Conservation (phyloP, 1,139 yeast genomes). For the Pichia sp. region DNA sequence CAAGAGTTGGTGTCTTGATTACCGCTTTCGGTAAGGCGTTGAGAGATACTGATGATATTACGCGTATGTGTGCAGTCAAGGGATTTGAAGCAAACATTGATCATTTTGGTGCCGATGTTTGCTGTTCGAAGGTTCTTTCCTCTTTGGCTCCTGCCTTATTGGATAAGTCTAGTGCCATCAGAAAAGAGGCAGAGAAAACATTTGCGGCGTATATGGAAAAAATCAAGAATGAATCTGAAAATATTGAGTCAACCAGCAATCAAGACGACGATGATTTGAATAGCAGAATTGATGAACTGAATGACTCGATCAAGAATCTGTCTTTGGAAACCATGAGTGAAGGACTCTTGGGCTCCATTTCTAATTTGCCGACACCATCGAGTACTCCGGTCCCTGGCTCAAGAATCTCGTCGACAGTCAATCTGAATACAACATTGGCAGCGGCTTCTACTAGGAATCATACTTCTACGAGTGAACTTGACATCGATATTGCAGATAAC, state of each 20-base stretch:
- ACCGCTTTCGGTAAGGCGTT: constrained; percentile 84
- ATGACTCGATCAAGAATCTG: constrained; percentile 17
- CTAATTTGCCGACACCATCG: constrained; percentile 6
- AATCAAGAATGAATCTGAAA: constrained; percentile 53
- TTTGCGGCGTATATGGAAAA: constrained; percentile 58
- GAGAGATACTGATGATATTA: constrained; percentile 70
- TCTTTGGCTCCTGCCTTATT: constrained; percentile 78
- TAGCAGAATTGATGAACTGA: constrained; percentile 18
- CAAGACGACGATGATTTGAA: constrained; percentile 33
- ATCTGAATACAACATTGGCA: not conserved
- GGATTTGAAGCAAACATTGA: constrained; percentile 64
- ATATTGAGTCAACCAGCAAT: constrained; percentile 35
- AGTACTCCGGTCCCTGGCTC: constrained; percentile 8
- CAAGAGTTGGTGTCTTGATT: constrained; percentile 65
- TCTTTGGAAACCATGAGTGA: constrained; percentile 19
- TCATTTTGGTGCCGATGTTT: constrained; percentile 64
- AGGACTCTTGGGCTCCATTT: constrained; percentile 7
- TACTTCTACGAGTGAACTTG: constrained; percentile 2
- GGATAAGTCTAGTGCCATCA: constrained; percentile 63
- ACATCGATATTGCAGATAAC: constrained; percentile 16
- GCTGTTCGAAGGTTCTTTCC: constrained; percentile 77
- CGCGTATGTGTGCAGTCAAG: constrained; percentile 68
- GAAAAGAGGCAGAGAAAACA: constrained; percentile 62
- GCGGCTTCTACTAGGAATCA: constrained; percentile 2
- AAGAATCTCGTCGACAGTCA: constrained; percentile 1